Evolutionary conservation across 306 rosid genomes (phyloP).

Genomic region (Oxytropis ochrocephala): DNA sequence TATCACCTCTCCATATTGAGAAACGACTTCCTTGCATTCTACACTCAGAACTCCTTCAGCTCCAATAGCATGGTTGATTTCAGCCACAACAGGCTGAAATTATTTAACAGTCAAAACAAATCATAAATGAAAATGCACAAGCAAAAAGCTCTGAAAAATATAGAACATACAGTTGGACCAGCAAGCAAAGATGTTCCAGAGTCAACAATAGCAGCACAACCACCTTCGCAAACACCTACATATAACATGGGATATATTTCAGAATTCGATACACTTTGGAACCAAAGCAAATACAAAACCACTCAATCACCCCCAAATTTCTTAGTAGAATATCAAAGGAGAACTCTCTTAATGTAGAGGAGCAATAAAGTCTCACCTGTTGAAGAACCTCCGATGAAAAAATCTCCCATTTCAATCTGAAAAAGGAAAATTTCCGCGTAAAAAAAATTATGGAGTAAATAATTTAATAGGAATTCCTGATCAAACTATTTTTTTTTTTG

Average conservation of each 20-base stretch:
- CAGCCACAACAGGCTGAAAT: constrained; percentile 56
- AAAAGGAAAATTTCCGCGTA: neutral
- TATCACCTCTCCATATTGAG: constrained; percentile 75
- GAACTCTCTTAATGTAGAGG: neutral
- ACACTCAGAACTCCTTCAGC: constrained; percentile 80
- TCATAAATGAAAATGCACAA: neutral
- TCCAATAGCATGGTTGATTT: constrained; percentile 87
- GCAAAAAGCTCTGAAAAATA: neutral
- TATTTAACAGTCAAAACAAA: neutral
- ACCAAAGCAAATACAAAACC: neutral
- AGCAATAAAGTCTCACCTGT: constrained; percentile 58
- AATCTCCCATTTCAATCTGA: constrained; percentile 84
- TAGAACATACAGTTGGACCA: constrained; percentile 73
- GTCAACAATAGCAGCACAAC: constrained; percentile 84
- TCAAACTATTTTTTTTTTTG: neutral
- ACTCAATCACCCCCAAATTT: neutral
- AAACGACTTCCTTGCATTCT: constrained; percentile 67
- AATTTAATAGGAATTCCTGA: neutral
- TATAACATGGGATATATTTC: constrained; percentile 2
- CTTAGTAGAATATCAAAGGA: neutral
- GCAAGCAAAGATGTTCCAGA: constrained; percentile 86
- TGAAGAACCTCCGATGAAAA: constrained; percentile 58
- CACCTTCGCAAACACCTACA: constrained; percentile 68
- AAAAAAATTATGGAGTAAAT: neutral
- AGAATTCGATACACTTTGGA: constrained; percentile 4